Conservation (phyloP, 768 basidiomycete genomes). For the Termitomyces sp. region DNA sequence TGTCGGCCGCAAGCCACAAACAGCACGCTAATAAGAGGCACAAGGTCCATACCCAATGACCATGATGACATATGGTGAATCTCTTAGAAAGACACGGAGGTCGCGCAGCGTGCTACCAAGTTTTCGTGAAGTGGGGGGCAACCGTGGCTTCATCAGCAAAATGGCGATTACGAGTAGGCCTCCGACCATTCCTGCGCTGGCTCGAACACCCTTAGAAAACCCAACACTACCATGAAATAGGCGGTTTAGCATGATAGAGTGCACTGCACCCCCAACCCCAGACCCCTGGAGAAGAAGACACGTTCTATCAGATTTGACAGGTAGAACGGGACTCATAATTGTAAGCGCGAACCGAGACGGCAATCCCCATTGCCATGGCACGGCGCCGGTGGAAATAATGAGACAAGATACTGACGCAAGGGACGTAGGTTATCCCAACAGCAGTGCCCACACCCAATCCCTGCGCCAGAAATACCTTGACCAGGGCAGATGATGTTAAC, state of each 20-base stretch:
- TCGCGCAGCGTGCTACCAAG: conserved; percentile 21
- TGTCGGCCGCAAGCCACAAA: neutral
- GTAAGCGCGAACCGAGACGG: conserved; percentile 29
- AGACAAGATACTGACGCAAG: conserved; percentile 37
- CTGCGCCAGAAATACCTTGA: conserved; percentile 41
- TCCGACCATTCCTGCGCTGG: conserved; percentile 29
- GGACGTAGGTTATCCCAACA: conserved; percentile 40
- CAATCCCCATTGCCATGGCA: conserved; percentile 45
- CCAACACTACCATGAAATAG: conserved; percentile 40
- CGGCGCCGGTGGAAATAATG: conserved; percentile 44
- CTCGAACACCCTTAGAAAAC: conserved; percentile 41
- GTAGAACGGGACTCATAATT: neutral
- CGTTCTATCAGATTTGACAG: conserved; percentile 3
- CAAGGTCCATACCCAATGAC: conserved; percentile 27
- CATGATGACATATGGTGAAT: conserved; percentile 37
- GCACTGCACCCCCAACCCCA: conserved; percentile 54
- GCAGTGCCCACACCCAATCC: conserved; percentile 44
- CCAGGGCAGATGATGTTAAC: neutral
- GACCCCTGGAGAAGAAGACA: conserved; percentile 31
- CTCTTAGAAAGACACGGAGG: conserved; percentile 31
- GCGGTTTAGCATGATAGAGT: conserved; percentile 60
- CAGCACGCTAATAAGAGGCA: neutral
- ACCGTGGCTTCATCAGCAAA: conserved; percentile 30
- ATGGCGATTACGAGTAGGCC: conserved; percentile 23
- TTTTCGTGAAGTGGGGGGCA: conserved; percentile 29